Conservation (phyloP, 208 protist species). For the Trypanosoma avium region DNA sequence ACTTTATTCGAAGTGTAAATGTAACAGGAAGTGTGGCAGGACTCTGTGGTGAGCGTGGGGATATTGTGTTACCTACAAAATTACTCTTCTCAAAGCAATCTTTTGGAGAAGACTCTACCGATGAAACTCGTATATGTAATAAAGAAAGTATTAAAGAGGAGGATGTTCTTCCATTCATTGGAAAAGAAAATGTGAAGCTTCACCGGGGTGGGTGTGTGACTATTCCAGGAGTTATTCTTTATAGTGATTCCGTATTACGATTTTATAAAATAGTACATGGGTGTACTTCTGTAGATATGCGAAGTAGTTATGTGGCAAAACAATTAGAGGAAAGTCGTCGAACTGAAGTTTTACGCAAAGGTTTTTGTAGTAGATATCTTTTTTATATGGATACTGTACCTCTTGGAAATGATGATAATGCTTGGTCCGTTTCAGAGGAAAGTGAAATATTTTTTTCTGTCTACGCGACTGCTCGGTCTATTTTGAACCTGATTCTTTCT, state of each 20-base stretch:
- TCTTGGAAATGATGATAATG: slow-evolving; percentile 60
- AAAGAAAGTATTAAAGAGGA: slow-evolving; percentile 31
- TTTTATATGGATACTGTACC: slow-evolving; percentile 86
- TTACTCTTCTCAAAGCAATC: slow-evolving; percentile 83
- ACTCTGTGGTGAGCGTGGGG: slow-evolving; percentile 69
- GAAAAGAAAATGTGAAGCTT: slow-evolving; percentile 37
- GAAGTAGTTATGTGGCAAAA: slow-evolving; percentile 80
- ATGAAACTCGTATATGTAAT: slow-evolving; percentile 78
- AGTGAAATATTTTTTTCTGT: slow-evolving; percentile 63
- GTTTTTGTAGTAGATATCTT: slow-evolving; percentile 63
- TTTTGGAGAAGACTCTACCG: slow-evolving; percentile 78
- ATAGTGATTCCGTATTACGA: slow-evolving; percentile 65
- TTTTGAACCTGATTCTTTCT: slow-evolving; percentile 34
- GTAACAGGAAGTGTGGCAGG: slow-evolving; percentile 70
- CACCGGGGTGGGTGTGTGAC: slow-evolving; percentile 65
- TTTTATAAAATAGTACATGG: slow-evolving; percentile 83
- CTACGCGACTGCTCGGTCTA: slow-evolving; percentile 52
- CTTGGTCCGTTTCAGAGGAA: slow-evolving; percentile 38
- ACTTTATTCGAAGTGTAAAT: slow-evolving; percentile 75
- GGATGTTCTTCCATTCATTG: slow-evolving; percentile 50
- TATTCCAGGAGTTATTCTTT: slow-evolving; percentile 73
- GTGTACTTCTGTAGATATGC: slow-evolving; percentile 79
- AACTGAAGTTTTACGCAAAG: slow-evolving; percentile 50
- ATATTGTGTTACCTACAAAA: slow-evolving; percentile 72
- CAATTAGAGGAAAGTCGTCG: slow-evolving; percentile 72